Conservation (phyloP, 1,284 basidiomycete species). For the Meira miltonrushii region DNA sequence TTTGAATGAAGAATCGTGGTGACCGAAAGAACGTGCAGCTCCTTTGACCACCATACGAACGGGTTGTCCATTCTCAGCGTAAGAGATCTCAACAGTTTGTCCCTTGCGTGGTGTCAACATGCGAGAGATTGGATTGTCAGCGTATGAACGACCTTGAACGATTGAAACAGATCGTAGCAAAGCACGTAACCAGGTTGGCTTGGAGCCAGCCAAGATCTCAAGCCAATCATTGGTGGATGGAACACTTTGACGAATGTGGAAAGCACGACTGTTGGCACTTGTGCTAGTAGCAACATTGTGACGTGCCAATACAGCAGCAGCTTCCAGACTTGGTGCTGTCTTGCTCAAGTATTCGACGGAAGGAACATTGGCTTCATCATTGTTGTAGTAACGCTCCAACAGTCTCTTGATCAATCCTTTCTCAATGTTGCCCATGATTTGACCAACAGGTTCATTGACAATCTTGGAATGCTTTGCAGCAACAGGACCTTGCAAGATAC, state of each 20-base stretch:
- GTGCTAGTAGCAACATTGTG: slow-evolving; percentile 54
- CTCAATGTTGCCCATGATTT: slow-evolving; percentile 83
- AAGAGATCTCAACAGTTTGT: slow-evolving; percentile 69
- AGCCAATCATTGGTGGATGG: slow-evolving; percentile 65
- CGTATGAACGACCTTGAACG: slow-evolving; percentile 57
- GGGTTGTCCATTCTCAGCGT: slow-evolving; percentile 57
- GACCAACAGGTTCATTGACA: slow-evolving; percentile 89
- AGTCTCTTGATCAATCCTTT: slow-evolving; percentile 70
- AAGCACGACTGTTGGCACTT: slow-evolving; percentile 57
- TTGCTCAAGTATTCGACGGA: slow-evolving; percentile 78
- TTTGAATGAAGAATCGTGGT: slow-evolving; percentile 72
- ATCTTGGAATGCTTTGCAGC: slow-evolving; percentile 79
- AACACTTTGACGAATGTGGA: slow-evolving; percentile 25
- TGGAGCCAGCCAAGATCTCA: slow-evolving; percentile 72
- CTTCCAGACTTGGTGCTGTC: slow-evolving; percentile 53
- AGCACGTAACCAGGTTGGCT: slow-evolving; percentile 80
- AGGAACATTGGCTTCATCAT: slow-evolving; percentile 74
- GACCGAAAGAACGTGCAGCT: slow-evolving; percentile 72
- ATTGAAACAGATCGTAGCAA: slow-evolving; percentile 75
- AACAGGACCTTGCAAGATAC: slow-evolving; percentile 93
- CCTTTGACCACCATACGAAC: slow-evolving; percentile 64
- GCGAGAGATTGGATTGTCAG: slow-evolving; percentile 83
- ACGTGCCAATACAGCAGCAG: slow-evolving; percentile 50
- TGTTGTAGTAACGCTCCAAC: slow-evolving; percentile 73
- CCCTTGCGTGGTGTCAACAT: slow-evolving; percentile 74